Percentiles rank a stretch among this genome's conserved stretches.
Conservation (phyloP, 306 rosid genomes). For the Cucurbita maxima region DNA sequence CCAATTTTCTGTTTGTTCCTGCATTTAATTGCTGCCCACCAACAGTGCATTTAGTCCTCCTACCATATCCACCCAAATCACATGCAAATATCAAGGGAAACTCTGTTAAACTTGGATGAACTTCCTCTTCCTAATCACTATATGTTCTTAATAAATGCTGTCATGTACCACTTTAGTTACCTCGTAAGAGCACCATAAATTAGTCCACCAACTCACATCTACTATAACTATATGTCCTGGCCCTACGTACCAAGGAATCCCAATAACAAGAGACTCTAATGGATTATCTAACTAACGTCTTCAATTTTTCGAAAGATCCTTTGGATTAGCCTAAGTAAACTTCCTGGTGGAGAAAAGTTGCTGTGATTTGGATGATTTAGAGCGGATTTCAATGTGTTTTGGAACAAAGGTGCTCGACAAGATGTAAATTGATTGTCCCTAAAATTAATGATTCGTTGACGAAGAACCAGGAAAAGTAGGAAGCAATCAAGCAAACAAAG, state of each 20-base stretch:
- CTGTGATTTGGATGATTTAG: not conserved
- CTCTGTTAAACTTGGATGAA: not conserved
- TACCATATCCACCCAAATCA: not conserved
- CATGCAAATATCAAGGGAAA: not conserved
- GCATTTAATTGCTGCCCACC: not conserved
- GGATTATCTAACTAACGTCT: not conserved
- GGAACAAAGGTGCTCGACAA: not conserved
- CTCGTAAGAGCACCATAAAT: constrained; percentile 5
- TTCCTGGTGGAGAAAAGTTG: not conserved
- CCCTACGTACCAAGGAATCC: not conserved
- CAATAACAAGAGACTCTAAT: not conserved
- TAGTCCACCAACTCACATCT: constrained; percentile 6
- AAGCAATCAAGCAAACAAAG: not conserved
- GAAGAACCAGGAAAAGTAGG: not conserved
- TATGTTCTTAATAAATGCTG: not conserved
- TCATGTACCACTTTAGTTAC: not conserved
- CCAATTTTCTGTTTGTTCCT: not conserved
- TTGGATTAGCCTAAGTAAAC: not conserved
- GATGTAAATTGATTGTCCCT: not conserved
- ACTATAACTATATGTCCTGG: not conserved
- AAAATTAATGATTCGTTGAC: not conserved
- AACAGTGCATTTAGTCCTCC: not conserved
- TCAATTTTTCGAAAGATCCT: not conserved
- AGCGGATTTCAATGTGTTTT: not conserved
- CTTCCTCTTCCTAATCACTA: not conserved